Base-by-base conservation (phyloP, 805 yeast species). In the Candida arabinofermentans region DNA sequence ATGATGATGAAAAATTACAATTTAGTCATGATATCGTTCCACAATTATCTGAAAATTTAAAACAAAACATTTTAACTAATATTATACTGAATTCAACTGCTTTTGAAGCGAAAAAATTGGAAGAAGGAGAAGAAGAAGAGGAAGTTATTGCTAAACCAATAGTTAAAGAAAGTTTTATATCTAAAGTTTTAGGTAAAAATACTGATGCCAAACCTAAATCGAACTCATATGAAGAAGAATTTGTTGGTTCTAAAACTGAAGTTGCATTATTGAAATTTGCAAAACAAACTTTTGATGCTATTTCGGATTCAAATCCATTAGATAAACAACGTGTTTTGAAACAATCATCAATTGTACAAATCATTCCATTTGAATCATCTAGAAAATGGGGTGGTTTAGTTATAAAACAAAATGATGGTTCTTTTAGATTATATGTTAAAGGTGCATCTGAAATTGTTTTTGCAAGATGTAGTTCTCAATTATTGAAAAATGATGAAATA, bases 381-480 rank as follows among this genome's bases (percentile, higher is more conserved):
- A 74, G 95, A 55, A 93, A 93, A 67, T 93, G 96, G 91, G 87
- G 95, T 55, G 96, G 93, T 33, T 65, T 88, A 17, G 81, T 89
- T 5, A 72, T 83, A 39, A 51, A 51, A 35, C 71, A 72, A 40
- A 62, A 66, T 12, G 71, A 71, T 8, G 70, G 67, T 14, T 54
- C 70, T 1, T 83, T 64, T 59, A 73, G 93, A 42, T 67, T 88
- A 40, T 82, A 75, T 48, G 68, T 86, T 43, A 93, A 93, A 67
- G 99, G 99, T 48, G 99, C 99, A 1, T 90, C 97, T 1, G 99
- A 93, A 65, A 76, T 93, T 46, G 74, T 93, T 12, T 72, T 85
- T 48, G 70, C 72, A 18, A 68, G 74, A 52, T 84, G 95, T 59
- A 64, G 75, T 1, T 69, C 55, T 43, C 62, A 61, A 44, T 50